Conservation (phyloP, 148 eudicot species). For the Oxyria digyna region DNA sequence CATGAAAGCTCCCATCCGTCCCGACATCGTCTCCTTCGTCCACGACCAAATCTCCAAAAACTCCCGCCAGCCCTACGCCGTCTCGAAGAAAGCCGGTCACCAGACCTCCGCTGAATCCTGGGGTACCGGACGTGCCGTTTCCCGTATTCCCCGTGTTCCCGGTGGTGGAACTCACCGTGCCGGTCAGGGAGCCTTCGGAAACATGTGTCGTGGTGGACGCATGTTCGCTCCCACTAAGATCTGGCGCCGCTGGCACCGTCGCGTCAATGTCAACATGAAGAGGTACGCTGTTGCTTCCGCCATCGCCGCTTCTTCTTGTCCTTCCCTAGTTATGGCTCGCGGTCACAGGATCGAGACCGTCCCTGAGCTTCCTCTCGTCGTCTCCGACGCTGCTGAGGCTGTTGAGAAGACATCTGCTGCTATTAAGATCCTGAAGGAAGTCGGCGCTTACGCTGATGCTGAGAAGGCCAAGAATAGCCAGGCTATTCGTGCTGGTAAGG, state of each 20-base stretch:
- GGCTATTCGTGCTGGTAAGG: constrained; percentile 64
- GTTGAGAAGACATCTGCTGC: constrained; percentile 62
- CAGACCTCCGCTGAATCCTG: constrained; percentile 39
- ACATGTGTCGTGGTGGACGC: constrained; percentile 86
- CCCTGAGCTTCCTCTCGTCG: constrained; percentile 4
- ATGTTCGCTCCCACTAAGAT: constrained; percentile 77
- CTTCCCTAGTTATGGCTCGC: constrained; percentile 19
- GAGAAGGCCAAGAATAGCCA: constrained; percentile 70
- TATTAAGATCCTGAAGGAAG: constrained; percentile 38
- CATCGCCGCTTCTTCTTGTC: constrained; percentile 21
- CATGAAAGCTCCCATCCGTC: constrained; percentile 28
- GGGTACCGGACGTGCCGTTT: constrained; percentile 35
- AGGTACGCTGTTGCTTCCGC: constrained; percentile 30
- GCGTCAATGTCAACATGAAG: constrained; percentile 20
- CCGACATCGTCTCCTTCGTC: constrained; percentile 28
- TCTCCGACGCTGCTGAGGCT: constrained; percentile 28
- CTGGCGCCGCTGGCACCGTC: constrained; percentile 68
- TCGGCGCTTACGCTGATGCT: constrained; percentile 57
- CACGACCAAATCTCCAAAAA: constrained; percentile 28
- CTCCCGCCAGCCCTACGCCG: constrained; percentile 36
- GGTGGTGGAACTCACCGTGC: constrained; percentile 95
- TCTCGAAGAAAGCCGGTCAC: constrained; percentile 26
- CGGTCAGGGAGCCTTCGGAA: constrained; percentile 74
- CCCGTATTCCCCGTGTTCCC: constrained; percentile 65
- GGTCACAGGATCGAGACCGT: constrained; percentile 30